Percentiles rank a stretch among this genome's conserved stretches.
Evolutionary conservation across 202 grass and related monocot species (phyloP).

Genomic region (Schoenoplectus tabernaemontani): DNA sequence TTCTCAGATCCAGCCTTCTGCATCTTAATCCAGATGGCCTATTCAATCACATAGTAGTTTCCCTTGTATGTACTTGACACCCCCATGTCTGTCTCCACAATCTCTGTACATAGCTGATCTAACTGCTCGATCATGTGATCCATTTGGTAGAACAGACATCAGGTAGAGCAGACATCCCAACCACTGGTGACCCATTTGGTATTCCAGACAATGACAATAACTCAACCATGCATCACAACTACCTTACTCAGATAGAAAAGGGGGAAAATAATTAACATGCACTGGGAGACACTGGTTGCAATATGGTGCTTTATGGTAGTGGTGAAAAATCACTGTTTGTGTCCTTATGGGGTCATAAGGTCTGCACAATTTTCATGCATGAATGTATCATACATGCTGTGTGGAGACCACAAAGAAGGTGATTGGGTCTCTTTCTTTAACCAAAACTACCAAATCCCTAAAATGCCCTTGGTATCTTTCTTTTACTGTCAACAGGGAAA

Average conservation of each 20-base stretch:
- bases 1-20: too few species aligned
- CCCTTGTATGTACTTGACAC: too few species aligned
- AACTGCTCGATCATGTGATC: too few species aligned
- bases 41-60: too few species aligned
- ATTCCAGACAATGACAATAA: constrained; percentile 38
- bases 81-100: too few species aligned
- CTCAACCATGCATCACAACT: constrained; percentile 36
- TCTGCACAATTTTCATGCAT: background rate
- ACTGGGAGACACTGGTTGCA: background rate
- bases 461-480: too few species aligned
- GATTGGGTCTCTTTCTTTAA: background rate
- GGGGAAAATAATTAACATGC: background rate
- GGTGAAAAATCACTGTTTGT: background rate
- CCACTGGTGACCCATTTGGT: constrained; percentile 53
- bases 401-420: background rate
- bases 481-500: too few species aligned
- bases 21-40: too few species aligned
- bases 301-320: background rate
- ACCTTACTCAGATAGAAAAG: constrained; percentile 20
- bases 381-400: background rate
- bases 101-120: too few species aligned
- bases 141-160: constrained; percentile 74
- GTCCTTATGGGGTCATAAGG: background rate
- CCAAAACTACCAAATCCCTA: too few species aligned
- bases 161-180: constrained; percentile 70